Base-by-base conservation (phyloP, 805 yeast species). In the Candida insectorum region DNA sequence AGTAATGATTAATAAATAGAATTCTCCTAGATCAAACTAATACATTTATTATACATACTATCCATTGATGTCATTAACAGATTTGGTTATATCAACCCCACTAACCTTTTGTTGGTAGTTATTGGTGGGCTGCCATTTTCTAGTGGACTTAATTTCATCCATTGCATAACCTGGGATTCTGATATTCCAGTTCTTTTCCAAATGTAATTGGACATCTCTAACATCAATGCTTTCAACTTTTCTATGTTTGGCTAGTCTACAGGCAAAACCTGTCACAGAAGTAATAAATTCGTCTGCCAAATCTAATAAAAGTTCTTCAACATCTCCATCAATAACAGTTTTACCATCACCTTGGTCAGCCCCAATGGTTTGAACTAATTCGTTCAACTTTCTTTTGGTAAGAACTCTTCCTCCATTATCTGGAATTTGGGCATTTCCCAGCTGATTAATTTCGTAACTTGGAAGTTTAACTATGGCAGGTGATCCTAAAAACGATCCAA, bases 241-340 rank as follows among this genome's bases (percentile, higher is more conserved):
- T 47, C 99, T 74, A 54, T 91, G 97, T 56, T 93, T 93, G 15
- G 99, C 97, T 44, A 93, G 69, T 34, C 94, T 75, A 54, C 97
- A 91, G 1, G 97, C 96, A 65, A 93, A 93, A 2, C 87, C 71
- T 0, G 97, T 88, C 2, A 94, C 96, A 30, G 85, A 81, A 6
- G 84, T 75, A 11, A 93, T 93, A 53, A 93, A 93, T 53, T 93
- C 97, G 58, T 93, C 99, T 0, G 98, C 97, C 30, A 93, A 64
- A 57, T 93, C 98, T 27, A 93, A 67, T 22, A 93, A 62, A 24
- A 93, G 63, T 47, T 91, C 97, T 57, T 89, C 96, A 12, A 87
- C 95, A 58, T 93, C 97, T 17, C 97, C 97, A 57, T 91, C 98
- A 37, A 93, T 84, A 4, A 74, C 73, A 5, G 95, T 80, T 49